Base-by-base conservation (phyloP, 345 rosid genomes). In the Atalantia buxifolia region DNA sequence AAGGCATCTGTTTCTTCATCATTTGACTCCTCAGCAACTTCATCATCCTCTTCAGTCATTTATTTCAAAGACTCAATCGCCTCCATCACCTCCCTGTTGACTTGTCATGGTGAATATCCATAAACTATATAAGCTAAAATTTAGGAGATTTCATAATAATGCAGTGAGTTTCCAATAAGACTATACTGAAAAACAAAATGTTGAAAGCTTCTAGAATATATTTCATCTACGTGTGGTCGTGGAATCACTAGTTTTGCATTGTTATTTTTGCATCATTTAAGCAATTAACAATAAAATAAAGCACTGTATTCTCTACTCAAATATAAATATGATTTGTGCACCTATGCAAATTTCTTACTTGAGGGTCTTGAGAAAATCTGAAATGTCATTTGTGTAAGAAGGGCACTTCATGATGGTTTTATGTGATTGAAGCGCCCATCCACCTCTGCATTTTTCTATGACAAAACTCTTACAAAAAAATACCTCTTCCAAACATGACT, bases 81-180 rank as follows among this genome's bases (percentile, higher is more conserved):
- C n/a, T 74, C 81, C 92, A 86, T 87, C 40, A 93, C 31, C 25
- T 93, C 92, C 40, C 89, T 77, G 74, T 94, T 94, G 38, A 94
- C 94, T 92, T 94, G 87, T 76, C 62, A 80, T 21, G 18, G 8
- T 36, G 75, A 69, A 36, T 13, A 13, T 74, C 27, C 69, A 63
- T 22, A 63, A 9, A 27, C 28, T 28, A 16, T 18, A 25, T 36
- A 31, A 75, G 70, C 77, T 62, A 63, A 42, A 45, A 28, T 74
- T 61, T 19, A 60, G 25, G 16, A 24, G 63, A 74, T 62, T 62
- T 31, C 59, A 14, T 9, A 42, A 18, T 62, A 25, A 42, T 9
- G 38, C 24, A 28, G 1, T 71, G 1, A 31, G 59, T 69, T 45
- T 69, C 7, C 25, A 48, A 45, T 59, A 69, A 48, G 38, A 45